Evolutionary conservation across 1,284 basidiomycete genomes (phyloP), one percentile per base, ranked within the genome.

Genomic region (Cryptococcus deneoformans): DNA sequence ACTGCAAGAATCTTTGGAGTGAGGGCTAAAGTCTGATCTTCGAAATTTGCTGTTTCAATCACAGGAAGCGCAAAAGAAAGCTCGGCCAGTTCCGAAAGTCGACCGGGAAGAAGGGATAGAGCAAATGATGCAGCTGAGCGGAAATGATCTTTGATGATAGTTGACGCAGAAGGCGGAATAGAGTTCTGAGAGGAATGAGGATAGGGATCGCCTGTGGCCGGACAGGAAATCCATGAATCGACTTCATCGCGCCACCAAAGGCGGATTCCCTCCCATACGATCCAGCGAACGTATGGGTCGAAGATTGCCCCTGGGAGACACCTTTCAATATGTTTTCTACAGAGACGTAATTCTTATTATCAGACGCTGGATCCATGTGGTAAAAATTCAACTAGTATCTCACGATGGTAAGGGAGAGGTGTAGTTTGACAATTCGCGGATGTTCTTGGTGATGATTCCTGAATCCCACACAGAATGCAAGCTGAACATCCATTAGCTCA

Each of bases 401-500:
- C 52, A 76, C 63, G 70, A 75, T 0, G 87, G 85, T 0, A 93
- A 80, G 1, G 86, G 88, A 0, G 68, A 75, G 2, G 87, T 85
- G 72, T 96, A 94, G 76, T 93, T 93, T 42, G 68, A 61, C 0
- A 90, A 81, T 34, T 84, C 83, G 42, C 90, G 86, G 56, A 96
- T 82, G 36, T 86, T 85, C 76, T 91, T 87, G 5, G 89, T 85
- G 64, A 96, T 86, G 53, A 96, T 83, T 34, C 86, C 81, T 11
- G 80, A 81, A 68, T 95, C 92, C 92, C 92, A 95, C 0, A 92
- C 81, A 0, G 86, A 87, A 72, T 95, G 92, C 3, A 95, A 80
- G 67, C 88, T 90, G 62, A 36, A 46, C 9, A 50, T 29, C 20
- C 46, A 9, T 11, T n/a, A 29, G 29, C 29, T 29, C 29, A 29